Evolutionary conservation across 176 grass and related monocot species (phyloP), one percentile per base, ranked within the genome.

Genomic region (Eragrostis curvula): DNA sequence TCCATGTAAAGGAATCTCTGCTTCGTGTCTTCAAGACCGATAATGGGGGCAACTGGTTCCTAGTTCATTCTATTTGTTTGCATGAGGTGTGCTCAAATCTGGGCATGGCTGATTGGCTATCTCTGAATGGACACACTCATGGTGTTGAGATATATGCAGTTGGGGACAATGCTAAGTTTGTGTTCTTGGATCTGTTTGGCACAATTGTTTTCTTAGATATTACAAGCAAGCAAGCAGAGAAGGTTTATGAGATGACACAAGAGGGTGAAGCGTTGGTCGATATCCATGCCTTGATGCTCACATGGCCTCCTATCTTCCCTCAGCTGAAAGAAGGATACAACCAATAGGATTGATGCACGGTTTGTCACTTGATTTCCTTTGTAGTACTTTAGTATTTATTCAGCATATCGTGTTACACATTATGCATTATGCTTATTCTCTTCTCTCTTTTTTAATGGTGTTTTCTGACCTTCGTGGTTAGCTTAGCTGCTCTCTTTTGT

Each of bases 21-120:
- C 67, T 85, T 11, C 75, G 48, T 13, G 71, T 79, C n/a, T 85
- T 77, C 75, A 45, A 30, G 44, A 40, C 11, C 7, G 40, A 42
- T 49, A 36, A 20, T 0, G 15, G 24, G 8, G 55, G 55, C 55
- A 6, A 11, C 45, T 85, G 75, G 75, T 21, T 25, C 20, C 23
- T 71, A 0, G 56, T 79, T 43, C 17, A 64, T 53, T 17, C 7
- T 40, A 61, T 85, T 43, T 85, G 45, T 32, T 23, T 85, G 68
- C 57, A 9, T 23, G 16, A 79, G 57, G 47, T 72, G 2, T 64
- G 56, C 3, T 0, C 45, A 17, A 17, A 32, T 30, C 24, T 52
- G 17, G 68, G 28, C 48, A 30, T 79, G n/a, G 11, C 21, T 24
- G 12, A 3, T 29, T 28, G 21, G 1, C 6, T 8, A 9, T 30